A percentile compares a stretch with the other conserved stretches of the same genome.
phyloP scores from a whole-genome alignment of 1,284 basidiomycete species.

The Rhodotorula mucilaginosa region DNA sequence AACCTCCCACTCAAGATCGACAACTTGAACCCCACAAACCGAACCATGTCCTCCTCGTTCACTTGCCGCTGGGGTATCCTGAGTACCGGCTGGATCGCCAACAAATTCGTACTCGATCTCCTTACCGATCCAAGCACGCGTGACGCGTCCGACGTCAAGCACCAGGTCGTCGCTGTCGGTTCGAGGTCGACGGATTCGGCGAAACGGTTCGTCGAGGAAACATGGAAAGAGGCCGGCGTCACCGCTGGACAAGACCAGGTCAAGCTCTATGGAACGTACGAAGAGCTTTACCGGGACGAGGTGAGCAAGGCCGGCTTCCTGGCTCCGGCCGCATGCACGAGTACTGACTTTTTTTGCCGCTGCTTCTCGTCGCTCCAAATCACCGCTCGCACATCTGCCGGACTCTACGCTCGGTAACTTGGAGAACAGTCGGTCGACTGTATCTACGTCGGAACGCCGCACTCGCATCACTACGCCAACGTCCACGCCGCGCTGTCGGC shows the following conservation, averaged over 20 bases:
- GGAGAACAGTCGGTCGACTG: slow-evolving; percentile 49
- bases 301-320: not conserved
- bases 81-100: slow-evolving; percentile 45
- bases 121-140: slow-evolving; percentile 47
- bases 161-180: slow-evolving; percentile 54
- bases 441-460: slow-evolving; percentile 55
- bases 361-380: no score
- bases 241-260: slow-evolving; percentile 40
- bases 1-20: not conserved
- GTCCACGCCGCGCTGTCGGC: slow-evolving; percentile 50
- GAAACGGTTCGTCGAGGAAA: slow-evolving; percentile 48
- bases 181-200: slow-evolving; percentile 50
- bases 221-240: slow-evolving; percentile 44
- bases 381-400: no score
- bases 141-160: slow-evolving; percentile 50
- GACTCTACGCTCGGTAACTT: not conserved
- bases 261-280: slow-evolving; percentile 48
- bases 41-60: not conserved
- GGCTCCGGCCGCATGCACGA: no score
- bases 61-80: slow-evolving; percentile 27
- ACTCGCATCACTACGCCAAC: slow-evolving; percentile 53
- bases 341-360: no score
- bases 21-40: not conserved
- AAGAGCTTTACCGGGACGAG: slow-evolving; percentile 49
- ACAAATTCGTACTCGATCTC: slow-evolving; percentile 51